phyloP scores from a whole-genome alignment of 148 eudicot species.

The Simmondsia chinensis region DNA sequence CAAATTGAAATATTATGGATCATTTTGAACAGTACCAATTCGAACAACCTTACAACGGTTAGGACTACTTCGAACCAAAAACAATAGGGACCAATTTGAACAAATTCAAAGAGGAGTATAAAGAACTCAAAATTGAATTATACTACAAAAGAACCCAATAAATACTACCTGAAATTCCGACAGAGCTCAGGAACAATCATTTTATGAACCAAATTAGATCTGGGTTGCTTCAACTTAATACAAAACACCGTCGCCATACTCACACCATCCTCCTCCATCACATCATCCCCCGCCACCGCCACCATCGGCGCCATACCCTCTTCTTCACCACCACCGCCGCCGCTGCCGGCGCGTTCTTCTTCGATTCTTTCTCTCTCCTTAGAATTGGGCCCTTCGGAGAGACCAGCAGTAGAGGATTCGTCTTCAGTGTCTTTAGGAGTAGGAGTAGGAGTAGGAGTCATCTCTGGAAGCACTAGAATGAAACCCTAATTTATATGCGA shows the following conservation, averaged over 20 bases:
- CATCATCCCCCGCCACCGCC: conserved; percentile 28
- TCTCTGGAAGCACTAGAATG: conserved; percentile 25
- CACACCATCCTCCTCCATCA: conserved; percentile 39
- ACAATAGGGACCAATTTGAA: too few species aligned
- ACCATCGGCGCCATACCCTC: conserved; percentile 27
- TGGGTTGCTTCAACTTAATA: conserved; percentile 74
- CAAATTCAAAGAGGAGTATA: too few species aligned
- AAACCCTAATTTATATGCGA: conserved; percentile 51
- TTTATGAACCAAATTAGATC: conserved; percentile 72
- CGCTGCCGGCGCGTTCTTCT: conserved; percentile 8
- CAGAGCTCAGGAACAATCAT: conserved; percentile 99
- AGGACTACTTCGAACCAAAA: too few species aligned
- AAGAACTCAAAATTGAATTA: too few species aligned
- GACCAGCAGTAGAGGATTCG: conserved; percentile 8
- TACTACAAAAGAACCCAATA: neutral
- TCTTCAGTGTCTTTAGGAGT: conserved; percentile 20
- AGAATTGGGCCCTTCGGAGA: conserved; percentile 15
- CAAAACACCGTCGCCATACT: conserved; percentile 78
- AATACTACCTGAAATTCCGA: conserved; percentile 77
- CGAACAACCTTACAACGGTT: too few species aligned
- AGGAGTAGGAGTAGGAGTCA: conserved; percentile 36
- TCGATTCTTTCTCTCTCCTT: conserved; percentile 2
- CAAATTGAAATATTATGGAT: too few species aligned
- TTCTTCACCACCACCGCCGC: conserved; percentile 17
- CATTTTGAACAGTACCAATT: too few species aligned